These are phyloP conservation scores for Phytophthora litchii DNA, from an alignment of 352 stramenopile species.

Conservation along the genomic window DNA sequence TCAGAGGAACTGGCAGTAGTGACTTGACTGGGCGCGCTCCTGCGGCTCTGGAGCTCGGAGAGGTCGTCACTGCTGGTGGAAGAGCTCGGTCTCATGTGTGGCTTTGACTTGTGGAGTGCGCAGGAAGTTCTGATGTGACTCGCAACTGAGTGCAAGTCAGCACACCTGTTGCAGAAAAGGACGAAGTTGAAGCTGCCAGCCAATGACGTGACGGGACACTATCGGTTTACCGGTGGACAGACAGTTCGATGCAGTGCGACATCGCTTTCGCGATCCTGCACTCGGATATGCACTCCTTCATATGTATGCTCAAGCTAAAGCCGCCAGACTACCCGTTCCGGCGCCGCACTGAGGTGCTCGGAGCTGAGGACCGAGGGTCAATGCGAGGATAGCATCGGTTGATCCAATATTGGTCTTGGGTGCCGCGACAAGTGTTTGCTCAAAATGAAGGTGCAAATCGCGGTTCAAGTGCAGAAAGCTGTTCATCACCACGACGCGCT, in stretches of 20 bases:
- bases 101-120: background rate
- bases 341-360: too few species aligned
- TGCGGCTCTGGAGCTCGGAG: slow-evolving; percentile 19
- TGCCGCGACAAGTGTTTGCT: background rate
- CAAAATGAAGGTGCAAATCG: slow-evolving; percentile 6
- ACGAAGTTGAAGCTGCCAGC: slow-evolving; percentile 29
- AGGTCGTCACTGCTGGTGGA: slow-evolving; percentile 2
- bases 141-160: background rate
- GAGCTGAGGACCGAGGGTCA: too few species aligned
- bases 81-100: slow-evolving; percentile 12
- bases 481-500: slow-evolving; percentile 6
- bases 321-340: too few species aligned
- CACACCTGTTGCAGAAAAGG: slow-evolving; percentile 7
- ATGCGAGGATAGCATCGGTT: too few species aligned
- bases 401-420: too few species aligned
- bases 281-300: too few species aligned
- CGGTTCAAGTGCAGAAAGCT: background rate
- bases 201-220: slow-evolving; percentile 24
- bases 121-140: slow-evolving; percentile 24
- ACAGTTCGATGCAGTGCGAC: background rate
- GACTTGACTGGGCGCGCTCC: slow-evolving; percentile 19
- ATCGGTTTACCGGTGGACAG: slow-evolving; percentile 14
- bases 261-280: too few species aligned
- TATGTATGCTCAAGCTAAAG: too few species aligned
- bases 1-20: slow-evolving; percentile 20